phyloP scores from a whole-genome alignment of 2,329 filamentous ascomycete genomes.

The Diaporthe sp. region DNA sequence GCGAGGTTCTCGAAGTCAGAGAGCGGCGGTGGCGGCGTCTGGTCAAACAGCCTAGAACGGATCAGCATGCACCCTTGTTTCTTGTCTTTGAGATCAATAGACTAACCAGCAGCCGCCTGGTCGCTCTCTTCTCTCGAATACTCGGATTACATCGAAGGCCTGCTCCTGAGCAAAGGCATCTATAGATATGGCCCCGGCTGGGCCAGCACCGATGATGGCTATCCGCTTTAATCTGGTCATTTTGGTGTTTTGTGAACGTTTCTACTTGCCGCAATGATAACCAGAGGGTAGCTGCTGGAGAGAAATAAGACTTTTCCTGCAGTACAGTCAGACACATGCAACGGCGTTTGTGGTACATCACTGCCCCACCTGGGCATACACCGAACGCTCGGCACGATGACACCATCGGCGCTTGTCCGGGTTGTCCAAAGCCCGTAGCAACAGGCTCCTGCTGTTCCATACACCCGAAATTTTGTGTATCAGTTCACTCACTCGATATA shows the following conservation, averaged over 20 bases:
- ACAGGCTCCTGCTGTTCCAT: neutral
- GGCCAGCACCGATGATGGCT: conserved; percentile 69
- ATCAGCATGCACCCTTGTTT: conserved; percentile 30
- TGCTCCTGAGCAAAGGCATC: conserved; percentile 69
- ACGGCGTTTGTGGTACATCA: conserved; percentile 14
- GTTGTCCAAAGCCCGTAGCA: neutral
- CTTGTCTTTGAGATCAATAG: neutral
- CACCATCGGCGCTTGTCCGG: conserved; percentile 10
- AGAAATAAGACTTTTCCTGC: conserved; percentile 2
- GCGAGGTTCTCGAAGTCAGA: conserved; percentile 61
- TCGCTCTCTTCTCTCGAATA: conserved; percentile 68
- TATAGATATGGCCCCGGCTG: conserved; percentile 67
- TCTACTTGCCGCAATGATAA: too few species aligned
- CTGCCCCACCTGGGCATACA: conserved; percentile 9
- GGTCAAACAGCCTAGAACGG: conserved; percentile 43
- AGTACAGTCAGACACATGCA: neutral
- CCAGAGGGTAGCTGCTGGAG: neutral
- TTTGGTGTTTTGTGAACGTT: conserved; percentile 25
- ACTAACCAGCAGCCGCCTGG: conserved; percentile 67
- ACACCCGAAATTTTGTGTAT: neutral
- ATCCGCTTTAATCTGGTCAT: conserved; percentile 48
- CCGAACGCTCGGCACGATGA: conserved; percentile 8
- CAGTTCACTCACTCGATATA: neutral
- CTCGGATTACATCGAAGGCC: conserved; percentile 65
- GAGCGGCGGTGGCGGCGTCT: conserved; percentile 52